These are phyloP conservation scores for Corinectria fuckeliana DNA, from an alignment of 2,329 filamentous ascomycete species.

Conservation along the genomic window DNA sequence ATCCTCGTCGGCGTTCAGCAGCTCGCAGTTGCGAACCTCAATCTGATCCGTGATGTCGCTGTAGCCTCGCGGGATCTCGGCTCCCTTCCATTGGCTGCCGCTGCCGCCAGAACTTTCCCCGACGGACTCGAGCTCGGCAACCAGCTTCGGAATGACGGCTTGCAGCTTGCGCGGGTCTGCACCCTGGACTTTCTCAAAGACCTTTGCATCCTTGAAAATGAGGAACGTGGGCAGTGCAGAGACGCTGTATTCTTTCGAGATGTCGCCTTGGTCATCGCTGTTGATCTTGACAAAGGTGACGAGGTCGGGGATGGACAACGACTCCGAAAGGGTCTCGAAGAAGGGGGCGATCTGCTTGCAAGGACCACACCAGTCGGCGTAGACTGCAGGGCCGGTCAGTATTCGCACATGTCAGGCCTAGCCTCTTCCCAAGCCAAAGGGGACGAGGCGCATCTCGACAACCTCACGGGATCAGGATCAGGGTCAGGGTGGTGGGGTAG, in stretches of 20 bases:
- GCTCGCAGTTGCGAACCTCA: conserved; percentile 79
- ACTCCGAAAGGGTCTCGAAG: conserved; percentile 77
- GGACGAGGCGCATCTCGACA: conserved; percentile 22
- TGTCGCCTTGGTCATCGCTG: conserved; percentile 75
- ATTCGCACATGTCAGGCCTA: no score
- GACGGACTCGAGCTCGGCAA: conserved; percentile 67
- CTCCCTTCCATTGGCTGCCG: conserved; percentile 72
- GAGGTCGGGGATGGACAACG: conserved; percentile 72
- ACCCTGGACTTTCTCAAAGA: conserved; percentile 73
- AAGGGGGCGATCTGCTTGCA: conserved; percentile 85
- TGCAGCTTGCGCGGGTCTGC: conserved; percentile 76
- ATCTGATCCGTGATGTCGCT: conserved; percentile 82
- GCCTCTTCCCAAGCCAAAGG: conserved; percentile 11
- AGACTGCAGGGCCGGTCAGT: conserved; percentile 67
- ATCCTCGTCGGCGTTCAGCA: conserved; percentile 84
- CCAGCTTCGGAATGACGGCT: conserved; percentile 73
- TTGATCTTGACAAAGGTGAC: conserved; percentile 91
- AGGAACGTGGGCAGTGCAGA: conserved; percentile 89
- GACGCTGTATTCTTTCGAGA: conserved; percentile 76
- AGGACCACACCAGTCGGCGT: conserved; percentile 84
- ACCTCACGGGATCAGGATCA: conserved; percentile 11
- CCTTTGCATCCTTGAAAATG: conserved; percentile 76
- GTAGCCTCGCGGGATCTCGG: conserved; percentile 79
- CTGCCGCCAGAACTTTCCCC: conserved; percentile 50
- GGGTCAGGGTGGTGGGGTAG: conserved; percentile 33